Percentiles rank a stretch among this genome's conserved stretches.
Evolutionary conservation across 2,329 filamentous ascomycete genomes (phyloP).

Genomic region (Colletotrichum gigasporum): DNA sequence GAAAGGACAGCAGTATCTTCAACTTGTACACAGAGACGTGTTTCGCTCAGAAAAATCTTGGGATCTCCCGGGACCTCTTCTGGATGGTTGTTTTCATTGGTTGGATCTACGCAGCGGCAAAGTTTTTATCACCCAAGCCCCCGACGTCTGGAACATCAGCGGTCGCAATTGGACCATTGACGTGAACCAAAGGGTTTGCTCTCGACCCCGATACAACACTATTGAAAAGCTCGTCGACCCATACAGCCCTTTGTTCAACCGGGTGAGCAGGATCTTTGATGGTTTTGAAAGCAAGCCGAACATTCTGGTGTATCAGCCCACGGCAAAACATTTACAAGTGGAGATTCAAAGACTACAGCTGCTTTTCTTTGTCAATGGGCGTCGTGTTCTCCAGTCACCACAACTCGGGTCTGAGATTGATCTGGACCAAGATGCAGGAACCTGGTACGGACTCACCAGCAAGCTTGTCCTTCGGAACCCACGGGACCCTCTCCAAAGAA

Average conservation of each 20-base stretch:
- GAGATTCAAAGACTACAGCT: slow-evolving; percentile 64
- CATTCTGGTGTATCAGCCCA: slow-evolving; percentile 58
- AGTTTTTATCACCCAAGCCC: slow-evolving; percentile 38
- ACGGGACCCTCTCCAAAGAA: slow-evolving; percentile 50
- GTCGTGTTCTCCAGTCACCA: slow-evolving; percentile 52
- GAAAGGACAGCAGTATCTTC: slow-evolving; percentile 12
- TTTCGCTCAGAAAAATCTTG: slow-evolving; percentile 40
- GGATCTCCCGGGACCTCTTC: slow-evolving; percentile 61
- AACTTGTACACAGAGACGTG: slow-evolving; percentile 43
- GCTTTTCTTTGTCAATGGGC: slow-evolving; percentile 58
- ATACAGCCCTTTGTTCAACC: slow-evolving; percentile 48
- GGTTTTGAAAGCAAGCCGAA: slow-evolving; percentile 56
- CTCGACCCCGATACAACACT: slow-evolving; percentile 7
- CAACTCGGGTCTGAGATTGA: slow-evolving; percentile 65
- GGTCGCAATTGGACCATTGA: slow-evolving; percentile 46
- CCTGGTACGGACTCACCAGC: slow-evolving; percentile 66
- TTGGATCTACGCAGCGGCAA: slow-evolving; percentile 51
- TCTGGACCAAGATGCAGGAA: slow-evolving; percentile 65
- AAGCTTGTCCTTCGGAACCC: slow-evolving; percentile 65
- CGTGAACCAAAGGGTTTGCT: slow-evolving; percentile 34
- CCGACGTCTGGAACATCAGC: slow-evolving; percentile 23
- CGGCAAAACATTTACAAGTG: slow-evolving; percentile 44
- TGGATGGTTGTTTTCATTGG: slow-evolving; percentile 68
- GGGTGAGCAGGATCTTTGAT: slow-evolving; percentile 54
- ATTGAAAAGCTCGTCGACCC: slow-evolving; percentile 57